phyloP scores from a whole-genome alignment of 495 filamentous ascomycete genomes.

The Chaetomium fimeti region DNA sequence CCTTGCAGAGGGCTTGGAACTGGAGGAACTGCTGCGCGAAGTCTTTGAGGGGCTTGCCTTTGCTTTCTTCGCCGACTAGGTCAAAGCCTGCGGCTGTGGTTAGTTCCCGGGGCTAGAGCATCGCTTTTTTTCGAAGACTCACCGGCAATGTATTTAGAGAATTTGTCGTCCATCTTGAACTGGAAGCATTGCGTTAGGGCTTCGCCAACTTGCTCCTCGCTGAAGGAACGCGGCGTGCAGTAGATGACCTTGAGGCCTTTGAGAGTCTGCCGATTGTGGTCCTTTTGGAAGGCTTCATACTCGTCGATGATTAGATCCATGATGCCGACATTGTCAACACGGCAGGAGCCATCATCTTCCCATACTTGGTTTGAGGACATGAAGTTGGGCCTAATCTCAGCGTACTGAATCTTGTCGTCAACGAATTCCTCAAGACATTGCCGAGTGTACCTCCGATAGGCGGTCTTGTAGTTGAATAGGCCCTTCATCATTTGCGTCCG shows the following conservation, averaged over 20 bases:
- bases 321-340: slow-evolving; percentile 49
- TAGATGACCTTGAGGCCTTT: slow-evolving; percentile 54
- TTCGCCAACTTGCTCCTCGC: slow-evolving; percentile 57
- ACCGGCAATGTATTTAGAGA: slow-evolving; percentile 67
- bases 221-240: slow-evolving; percentile 55
- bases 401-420: slow-evolving; percentile 56
- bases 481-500: slow-evolving; percentile 61
- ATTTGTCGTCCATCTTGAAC: slow-evolving; percentile 70
- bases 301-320: slow-evolving; percentile 52
- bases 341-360: slow-evolving; percentile 42
- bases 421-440: slow-evolving; percentile 51
- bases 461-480: slow-evolving; percentile 56
- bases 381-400: slow-evolving; percentile 58
- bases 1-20: slow-evolving; percentile 71
- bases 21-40: slow-evolving; percentile 75
- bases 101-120: not conserved
- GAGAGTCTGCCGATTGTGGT: slow-evolving; percentile 31
- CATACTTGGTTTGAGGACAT: slow-evolving; percentile 55
- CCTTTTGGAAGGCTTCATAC: slow-evolving; percentile 46
- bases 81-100: slow-evolving; percentile 63
- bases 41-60: slow-evolving; percentile 65
- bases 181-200: slow-evolving; percentile 75
- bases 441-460: slow-evolving; percentile 49
- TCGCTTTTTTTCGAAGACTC: slow-evolving; percentile 20
- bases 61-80: slow-evolving; percentile 80